Conservation (phyloP, 108 stramenopile species). For the Cylindrotheca closterium region DNA sequence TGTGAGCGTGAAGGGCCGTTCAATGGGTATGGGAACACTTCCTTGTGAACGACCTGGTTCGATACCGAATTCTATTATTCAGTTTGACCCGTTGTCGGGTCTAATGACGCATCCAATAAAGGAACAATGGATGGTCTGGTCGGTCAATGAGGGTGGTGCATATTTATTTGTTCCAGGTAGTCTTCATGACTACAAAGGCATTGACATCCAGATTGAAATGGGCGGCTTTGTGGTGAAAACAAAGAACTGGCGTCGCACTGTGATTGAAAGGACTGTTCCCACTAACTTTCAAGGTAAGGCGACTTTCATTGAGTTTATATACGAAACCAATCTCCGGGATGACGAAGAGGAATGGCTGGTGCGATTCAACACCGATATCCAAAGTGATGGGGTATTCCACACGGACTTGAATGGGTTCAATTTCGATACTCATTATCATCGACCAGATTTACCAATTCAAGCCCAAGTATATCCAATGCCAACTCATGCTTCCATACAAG, state of each 20-base stretch:
- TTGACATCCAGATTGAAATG: slow-evolving; percentile 24
- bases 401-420: slow-evolving; percentile 72
- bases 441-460: slow-evolving; percentile 61
- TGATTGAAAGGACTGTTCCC: slow-evolving; percentile 32
- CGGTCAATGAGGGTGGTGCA: slow-evolving; percentile 52
- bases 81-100: slow-evolving; percentile 47
- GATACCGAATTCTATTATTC: slow-evolving; percentile 14
- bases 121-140: slow-evolving; percentile 70
- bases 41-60: slow-evolving; percentile 52
- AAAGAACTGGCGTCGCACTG: slow-evolving; percentile 47
- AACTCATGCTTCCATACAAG: slow-evolving; percentile 57
- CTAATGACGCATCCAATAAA: slow-evolving; percentile 48
- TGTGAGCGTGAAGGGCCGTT: slow-evolving; percentile 28
- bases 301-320: slow-evolving; percentile 54
- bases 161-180: slow-evolving; percentile 62
- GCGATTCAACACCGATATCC: slow-evolving; percentile 38
- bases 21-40: slow-evolving; percentile 12
- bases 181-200: slow-evolving; percentile 20
- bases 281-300: slow-evolving; percentile 13
- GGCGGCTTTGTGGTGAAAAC: slow-evolving; percentile 45
- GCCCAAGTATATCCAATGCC: slow-evolving; percentile 73
- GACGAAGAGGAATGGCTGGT: slow-evolving; percentile 69
- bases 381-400: slow-evolving; percentile 56
- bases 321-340: slow-evolving; percentile 46
- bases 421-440: slow-evolving; percentile 61